phyloP scores from a whole-genome alignment of 331 rosid genomes.

The Rhamnella rubrinervis region DNA sequence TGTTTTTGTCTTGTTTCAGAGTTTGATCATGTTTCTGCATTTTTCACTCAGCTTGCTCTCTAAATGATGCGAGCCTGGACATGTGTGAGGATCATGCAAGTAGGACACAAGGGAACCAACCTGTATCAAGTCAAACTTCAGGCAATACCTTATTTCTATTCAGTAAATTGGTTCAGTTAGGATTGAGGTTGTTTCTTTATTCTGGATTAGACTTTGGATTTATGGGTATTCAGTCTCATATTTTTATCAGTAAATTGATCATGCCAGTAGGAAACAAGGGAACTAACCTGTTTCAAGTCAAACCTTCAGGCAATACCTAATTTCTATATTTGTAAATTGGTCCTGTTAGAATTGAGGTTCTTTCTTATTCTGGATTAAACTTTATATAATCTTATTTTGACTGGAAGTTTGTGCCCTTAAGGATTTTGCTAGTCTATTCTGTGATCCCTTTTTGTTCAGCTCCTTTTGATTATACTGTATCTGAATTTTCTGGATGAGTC shows the following conservation, averaged over 20 bases:
- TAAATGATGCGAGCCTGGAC: constrained; percentile 41
- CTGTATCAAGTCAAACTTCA: constrained; percentile 50
- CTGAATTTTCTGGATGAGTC: too few relatives aligned
- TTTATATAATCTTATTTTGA: neutral
- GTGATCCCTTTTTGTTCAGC: too few relatives aligned
- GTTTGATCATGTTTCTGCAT: constrained; percentile 28
- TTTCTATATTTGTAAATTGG: constrained; percentile 19
- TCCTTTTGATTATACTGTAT: too few relatives aligned
- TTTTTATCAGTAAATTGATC: constrained; percentile 1
- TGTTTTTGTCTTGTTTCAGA: neutral
- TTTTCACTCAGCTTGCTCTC: constrained; percentile 58
- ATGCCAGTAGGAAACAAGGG: too few relatives aligned
- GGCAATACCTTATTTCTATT: constrained; percentile 41
- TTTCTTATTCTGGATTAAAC: constrained; percentile 2
- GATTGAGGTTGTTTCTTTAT: constrained; percentile 5
- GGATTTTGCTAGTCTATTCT: too few relatives aligned
- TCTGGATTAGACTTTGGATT: neutral
- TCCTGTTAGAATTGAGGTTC: constrained; percentile 5
- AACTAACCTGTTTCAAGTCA: constrained; percentile 8
- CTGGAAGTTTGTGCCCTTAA: too few relatives aligned
- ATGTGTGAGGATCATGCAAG: constrained; percentile 36
- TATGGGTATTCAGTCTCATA: constrained; percentile 4
- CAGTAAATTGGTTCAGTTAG: constrained; percentile 14
- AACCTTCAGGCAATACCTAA: constrained; percentile 53
- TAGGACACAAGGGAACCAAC: constrained; percentile 46